phyloP scores from a whole-genome alignment of 2,329 filamentous ascomycete species.

The Xylogone sp. region DNA sequence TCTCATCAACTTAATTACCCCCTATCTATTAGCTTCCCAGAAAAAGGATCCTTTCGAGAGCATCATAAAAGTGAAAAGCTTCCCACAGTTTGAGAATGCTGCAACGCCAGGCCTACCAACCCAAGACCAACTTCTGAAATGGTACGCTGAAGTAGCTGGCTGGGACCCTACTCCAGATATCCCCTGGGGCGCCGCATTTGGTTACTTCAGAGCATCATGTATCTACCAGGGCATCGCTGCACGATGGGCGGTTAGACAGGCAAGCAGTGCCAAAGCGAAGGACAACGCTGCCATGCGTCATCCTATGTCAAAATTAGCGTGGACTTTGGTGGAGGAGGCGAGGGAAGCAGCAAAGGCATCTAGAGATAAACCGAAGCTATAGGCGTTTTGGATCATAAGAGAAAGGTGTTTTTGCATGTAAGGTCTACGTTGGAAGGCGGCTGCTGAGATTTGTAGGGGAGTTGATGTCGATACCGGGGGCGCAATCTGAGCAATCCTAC shows the following conservation, averaged over 20 bases:
- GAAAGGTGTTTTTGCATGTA: too few species aligned
- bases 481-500: too few species aligned
- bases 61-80: constrained; percentile 30
- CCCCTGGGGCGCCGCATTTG: constrained; percentile 59
- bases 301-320: constrained; percentile 74
- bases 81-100: constrained; percentile 35
- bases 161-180: constrained; percentile 67
- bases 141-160: constrained; percentile 66
- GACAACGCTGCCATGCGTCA: constrained; percentile 66
- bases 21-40: constrained; percentile 31
- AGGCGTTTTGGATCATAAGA: constrained; percentile 21
- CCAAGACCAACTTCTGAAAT: constrained; percentile 53
- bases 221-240: constrained; percentile 89
- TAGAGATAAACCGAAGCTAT: constrained; percentile 38
- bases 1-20: constrained; percentile 70
- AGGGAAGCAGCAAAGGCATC: constrained; percentile 39
- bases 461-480: too few species aligned
- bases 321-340: constrained; percentile 61
- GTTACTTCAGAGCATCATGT: constrained; percentile 55
- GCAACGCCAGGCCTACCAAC: constrained; percentile 50
- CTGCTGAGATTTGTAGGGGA: too few species aligned
- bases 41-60: constrained; percentile 23
- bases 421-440: too few species aligned
- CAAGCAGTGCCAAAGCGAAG: constrained; percentile 78
- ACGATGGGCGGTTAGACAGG: constrained; percentile 77